A percentile compares a stretch with the other conserved stretches of the same genome.
These are phyloP conservation scores for Phytomonas serpens DNA, from an alignment of 208 protist species.

Conservation along the genomic window DNA sequence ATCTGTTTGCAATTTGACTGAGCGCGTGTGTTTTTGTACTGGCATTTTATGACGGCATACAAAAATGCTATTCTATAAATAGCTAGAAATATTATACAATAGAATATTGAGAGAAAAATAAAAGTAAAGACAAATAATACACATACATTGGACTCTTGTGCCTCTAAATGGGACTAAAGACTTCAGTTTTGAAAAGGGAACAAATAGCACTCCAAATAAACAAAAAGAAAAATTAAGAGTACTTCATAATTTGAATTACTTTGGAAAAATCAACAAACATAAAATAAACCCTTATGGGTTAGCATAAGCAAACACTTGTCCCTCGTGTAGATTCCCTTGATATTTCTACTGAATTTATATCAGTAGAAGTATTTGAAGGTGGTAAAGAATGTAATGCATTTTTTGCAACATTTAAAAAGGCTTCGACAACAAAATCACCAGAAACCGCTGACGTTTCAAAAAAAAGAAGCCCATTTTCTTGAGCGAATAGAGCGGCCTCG, in stretches of 20 bases:
- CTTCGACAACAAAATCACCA: conserved; percentile 92
- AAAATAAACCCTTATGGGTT: background rate
- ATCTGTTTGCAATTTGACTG: conserved; percentile 8
- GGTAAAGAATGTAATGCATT: conserved; percentile 17
- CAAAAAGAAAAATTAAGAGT: conserved; percentile 1
- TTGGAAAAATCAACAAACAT: background rate
- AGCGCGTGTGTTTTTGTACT: background rate
- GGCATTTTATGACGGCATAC: background rate
- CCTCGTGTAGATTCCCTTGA: background rate
- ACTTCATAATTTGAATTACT: conserved; percentile 2
- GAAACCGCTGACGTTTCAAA: conserved; percentile 89
- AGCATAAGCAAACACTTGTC: conserved; percentile 13
- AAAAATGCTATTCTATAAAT: background rate
- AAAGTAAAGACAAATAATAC: conserved; percentile 15
- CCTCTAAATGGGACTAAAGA: conserved; percentile 1
- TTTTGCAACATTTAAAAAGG: conserved; percentile 86
- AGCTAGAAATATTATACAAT: conserved; percentile 7
- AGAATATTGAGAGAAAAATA: conserved; percentile 4
- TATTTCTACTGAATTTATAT: conserved; percentile 3
- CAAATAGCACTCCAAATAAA: background rate
- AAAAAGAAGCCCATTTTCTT: conserved; percentile 84
- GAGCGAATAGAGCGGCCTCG: conserved; percentile 90
- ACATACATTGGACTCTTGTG: conserved; percentile 2
- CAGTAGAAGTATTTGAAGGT: background rate
- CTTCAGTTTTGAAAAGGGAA: background rate